Evolutionary conservation across 2,329 filamentous ascomycete genomes (phyloP), one percentile per base, ranked within the genome.

Genomic region (Teratosphaeria viscida): DNA sequence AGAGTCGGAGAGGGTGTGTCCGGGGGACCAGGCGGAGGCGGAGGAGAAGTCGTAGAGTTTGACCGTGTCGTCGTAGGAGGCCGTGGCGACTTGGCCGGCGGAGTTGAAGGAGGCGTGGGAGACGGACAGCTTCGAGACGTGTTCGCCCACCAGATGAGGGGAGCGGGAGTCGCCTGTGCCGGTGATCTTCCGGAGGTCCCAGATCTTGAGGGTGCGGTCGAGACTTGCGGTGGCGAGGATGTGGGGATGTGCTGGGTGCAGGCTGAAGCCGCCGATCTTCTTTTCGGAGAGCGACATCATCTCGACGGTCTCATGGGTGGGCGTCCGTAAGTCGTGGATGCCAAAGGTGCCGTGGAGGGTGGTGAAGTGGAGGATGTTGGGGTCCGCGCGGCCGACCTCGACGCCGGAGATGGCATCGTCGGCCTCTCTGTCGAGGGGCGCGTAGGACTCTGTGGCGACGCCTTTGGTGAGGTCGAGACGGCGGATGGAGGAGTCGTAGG

Each of bases 241-340:
- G 69, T 97, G 89, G 0, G 91, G 86, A 2, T 90, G 82, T 0
- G 86, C 73, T 0, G 94, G 92, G 67, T 95, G 86, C 1, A 96
- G 74, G 0, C 87, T 88, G 73, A 97, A 97, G 0, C 94, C 94
- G 19, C 94, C 94, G 58, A 99, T 96, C 70, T 99, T 99, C 73
- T 95, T 92, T 57, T 95, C 91, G 0, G 86, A 88, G 0, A 97
- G 77, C 8, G 84, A 80, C 82, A 90, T 95, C 1, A 88, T 77
- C 16, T 90, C 83, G 1, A 68, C 68, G 0, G 82, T 80, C 2
- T 84, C 79, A 6, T 75, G 75, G 0, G 80, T 73, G 0, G 76
- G 74, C 0, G 82, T 80, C 7, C 92, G 85, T 58, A 87, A 80
- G 68, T 99, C 94, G 68, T 94, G 85, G 0, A 88, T 85, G 0